phyloP scores from a whole-genome alignment of 2,329 filamentous ascomycete species.

The Dactylellina drechsleri region DNA sequence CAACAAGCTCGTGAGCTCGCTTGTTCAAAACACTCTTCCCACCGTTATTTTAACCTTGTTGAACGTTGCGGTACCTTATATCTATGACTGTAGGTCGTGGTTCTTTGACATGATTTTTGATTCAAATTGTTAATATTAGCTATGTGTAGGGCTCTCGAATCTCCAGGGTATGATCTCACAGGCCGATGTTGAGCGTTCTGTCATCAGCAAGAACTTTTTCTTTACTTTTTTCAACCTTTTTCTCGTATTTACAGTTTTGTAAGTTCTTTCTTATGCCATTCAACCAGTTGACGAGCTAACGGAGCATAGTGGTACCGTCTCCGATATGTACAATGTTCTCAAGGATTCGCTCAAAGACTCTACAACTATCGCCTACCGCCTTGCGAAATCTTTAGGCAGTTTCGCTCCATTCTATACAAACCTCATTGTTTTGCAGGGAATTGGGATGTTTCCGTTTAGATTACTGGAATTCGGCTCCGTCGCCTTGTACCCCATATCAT shows the following conservation, averaged over 20 bases:
- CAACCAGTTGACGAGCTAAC: not conserved
- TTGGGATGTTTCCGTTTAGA: constrained; percentile 93
- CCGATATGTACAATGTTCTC: constrained; percentile 77
- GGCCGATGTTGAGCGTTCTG: constrained; percentile 90
- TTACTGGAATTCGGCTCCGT: constrained; percentile 90
- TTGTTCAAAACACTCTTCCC: constrained; percentile 87
- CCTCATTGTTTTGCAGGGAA: constrained; percentile 80
- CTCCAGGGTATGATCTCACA: constrained; percentile 94
- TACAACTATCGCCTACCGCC: constrained; percentile 76
- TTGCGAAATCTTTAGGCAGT: constrained; percentile 78
- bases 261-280: constrained; percentile 5
- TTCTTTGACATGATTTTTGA: not conserved
- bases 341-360: constrained; percentile 81
- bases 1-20: constrained; percentile 76
- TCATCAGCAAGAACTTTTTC: constrained; percentile 99
- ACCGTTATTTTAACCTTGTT: constrained; percentile 86
- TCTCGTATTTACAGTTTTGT: constrained; percentile 86
- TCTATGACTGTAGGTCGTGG: constrained; percentile 79
- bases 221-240: constrained; percentile 99
- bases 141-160: constrained; percentile 74
- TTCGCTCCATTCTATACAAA: constrained; percentile 83
- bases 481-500: constrained; percentile 80
- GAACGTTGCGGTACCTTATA: constrained; percentile 87
- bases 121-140: not conserved
- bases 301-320: constrained; percentile 70